Evolutionary conservation across 805 yeast species (phyloP).

Genomic region (Huiozyma naganishii): DNA sequence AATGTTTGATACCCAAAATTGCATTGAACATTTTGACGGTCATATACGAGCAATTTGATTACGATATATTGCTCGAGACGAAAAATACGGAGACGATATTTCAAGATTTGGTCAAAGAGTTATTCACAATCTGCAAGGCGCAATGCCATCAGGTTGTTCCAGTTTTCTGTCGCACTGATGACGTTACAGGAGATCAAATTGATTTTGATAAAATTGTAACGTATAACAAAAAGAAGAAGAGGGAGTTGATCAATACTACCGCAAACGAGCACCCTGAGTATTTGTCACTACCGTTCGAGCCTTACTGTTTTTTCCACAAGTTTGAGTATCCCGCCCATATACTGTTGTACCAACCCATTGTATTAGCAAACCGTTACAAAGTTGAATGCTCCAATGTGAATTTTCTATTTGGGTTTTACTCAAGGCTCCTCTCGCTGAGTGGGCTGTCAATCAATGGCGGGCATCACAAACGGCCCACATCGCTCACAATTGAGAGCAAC

Average conservation of each 20-base stretch:
- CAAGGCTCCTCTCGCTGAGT: slow-evolving; percentile 3
- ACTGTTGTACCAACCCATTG: slow-evolving; percentile 20
- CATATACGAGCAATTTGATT: slow-evolving; percentile 10
- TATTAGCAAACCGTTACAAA: slow-evolving; percentile 9
- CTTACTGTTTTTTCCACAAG: slow-evolving; percentile 27
- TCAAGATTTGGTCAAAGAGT: slow-evolving; percentile 20
- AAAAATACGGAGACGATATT: slow-evolving; percentile 18
- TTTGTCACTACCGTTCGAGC: slow-evolving; percentile 25
- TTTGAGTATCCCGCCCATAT: slow-evolving; percentile 26
- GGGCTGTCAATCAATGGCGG: slow-evolving; percentile 24
- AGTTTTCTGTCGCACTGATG: slow-evolving; percentile 3
- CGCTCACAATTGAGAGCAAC: slow-evolving; percentile 4
- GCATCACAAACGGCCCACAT: neutral
- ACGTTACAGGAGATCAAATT: slow-evolving; percentile 1
- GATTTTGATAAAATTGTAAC: slow-evolving; percentile 14
- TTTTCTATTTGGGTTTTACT: too few relatives aligned
- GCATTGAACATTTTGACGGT: too few relatives aligned
- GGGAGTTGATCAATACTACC: slow-evolving; percentile 14
- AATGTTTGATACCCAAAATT: too few relatives aligned
- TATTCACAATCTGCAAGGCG: slow-evolving; percentile 15
- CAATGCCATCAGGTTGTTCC: slow-evolving; percentile 16
- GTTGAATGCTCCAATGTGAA: too few relatives aligned
- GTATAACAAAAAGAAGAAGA: slow-evolving; percentile 15
- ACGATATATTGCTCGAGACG: slow-evolving; percentile 15
- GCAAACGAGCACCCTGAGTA: slow-evolving; percentile 26